Percentiles rank a stretch among this genome's conserved stretches.
phyloP scores from a whole-genome alignment of 768 basidiomycete genomes.

The Hericium coralloides region DNA sequence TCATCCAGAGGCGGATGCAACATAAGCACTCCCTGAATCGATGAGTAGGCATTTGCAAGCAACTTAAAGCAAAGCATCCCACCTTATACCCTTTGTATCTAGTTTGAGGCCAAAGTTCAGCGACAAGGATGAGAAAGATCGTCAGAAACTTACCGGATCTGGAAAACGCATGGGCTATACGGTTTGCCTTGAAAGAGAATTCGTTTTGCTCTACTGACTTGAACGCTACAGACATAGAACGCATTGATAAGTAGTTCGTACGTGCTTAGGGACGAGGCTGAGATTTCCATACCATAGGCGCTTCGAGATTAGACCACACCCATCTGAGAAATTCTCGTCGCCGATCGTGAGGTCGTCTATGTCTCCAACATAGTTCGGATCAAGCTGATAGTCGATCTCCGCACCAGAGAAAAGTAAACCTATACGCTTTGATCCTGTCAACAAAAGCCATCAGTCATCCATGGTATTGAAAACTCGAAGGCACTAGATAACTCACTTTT shows the following conservation, averaged over 20 bases:
- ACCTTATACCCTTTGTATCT: conserved; percentile 63
- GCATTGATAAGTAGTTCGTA: neutral
- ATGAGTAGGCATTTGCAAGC: neutral
- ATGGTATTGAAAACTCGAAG: neutral
- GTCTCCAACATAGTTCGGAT: conserved; percentile 40
- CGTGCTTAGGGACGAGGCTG: neutral
- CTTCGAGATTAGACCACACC: conserved; percentile 55
- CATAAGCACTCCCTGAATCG: conserved; percentile 50
- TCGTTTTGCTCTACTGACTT: conserved; percentile 43
- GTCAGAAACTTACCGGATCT: conserved; percentile 39
- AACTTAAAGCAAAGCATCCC: neutral
- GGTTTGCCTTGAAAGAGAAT: conserved; percentile 45
- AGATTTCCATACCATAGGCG: conserved; percentile 13
- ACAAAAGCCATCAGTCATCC: neutral
- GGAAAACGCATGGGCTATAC: conserved; percentile 55
- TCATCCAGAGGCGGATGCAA: conserved; percentile 50
- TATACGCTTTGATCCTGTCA: conserved; percentile 57
- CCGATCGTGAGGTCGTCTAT: conserved; percentile 49
- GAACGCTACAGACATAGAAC: conserved; percentile 32
- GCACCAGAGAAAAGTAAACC: conserved; percentile 60
- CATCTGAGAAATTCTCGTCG: conserved; percentile 58
- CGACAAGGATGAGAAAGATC: too few relatives aligned
- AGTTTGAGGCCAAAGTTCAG: neutral
- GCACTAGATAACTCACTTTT: conserved; percentile 36
- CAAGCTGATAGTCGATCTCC: conserved; percentile 45